Evolutionary conservation across 75 land plant species (phyloP).

Genomic region (Cryptomeria japonica): DNA sequence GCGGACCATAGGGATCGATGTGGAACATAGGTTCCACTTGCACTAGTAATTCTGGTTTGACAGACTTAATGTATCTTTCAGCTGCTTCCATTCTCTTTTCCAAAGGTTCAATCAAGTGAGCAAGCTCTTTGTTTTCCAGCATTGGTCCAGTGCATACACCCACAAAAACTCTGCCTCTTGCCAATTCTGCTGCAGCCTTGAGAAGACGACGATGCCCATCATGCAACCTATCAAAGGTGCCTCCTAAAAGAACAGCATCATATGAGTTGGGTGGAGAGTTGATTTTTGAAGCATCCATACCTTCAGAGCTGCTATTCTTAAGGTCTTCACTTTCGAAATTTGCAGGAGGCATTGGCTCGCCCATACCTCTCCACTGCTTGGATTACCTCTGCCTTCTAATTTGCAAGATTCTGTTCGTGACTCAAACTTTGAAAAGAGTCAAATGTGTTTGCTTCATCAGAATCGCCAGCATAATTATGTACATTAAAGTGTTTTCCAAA

Average conservation of each 20-base stretch:
- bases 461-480: no score
- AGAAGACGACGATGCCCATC: constrained; percentile 81
- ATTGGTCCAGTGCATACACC: constrained; percentile 89
- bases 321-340: not conserved
- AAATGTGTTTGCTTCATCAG: no score
- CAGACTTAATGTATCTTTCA: constrained; percentile 76
- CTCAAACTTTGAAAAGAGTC: no score
- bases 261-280: no score
- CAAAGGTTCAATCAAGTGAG: constrained; percentile 73
- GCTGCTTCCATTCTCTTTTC: constrained; percentile 72
- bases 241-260: constrained; percentile 58
- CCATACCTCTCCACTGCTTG: no score
- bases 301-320: constrained; percentile 20
- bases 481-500: no score
- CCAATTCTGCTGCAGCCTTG: constrained; percentile 83
- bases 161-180: constrained; percentile 71
- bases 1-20: constrained; percentile 87
- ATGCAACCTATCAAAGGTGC: constrained; percentile 93
- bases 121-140: constrained; percentile 76
- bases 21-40: constrained; percentile 85
- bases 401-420: no score
- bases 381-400: no score
- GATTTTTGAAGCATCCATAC: constrained; percentile 6
- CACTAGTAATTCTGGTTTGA: constrained; percentile 71
- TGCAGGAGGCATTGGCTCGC: not conserved